Percentiles rank a stretch among this genome's conserved stretches.
phyloP scores from a whole-genome alignment of 2,329 filamentous ascomycete species.

The Raffaelea ambrosiae region DNA sequence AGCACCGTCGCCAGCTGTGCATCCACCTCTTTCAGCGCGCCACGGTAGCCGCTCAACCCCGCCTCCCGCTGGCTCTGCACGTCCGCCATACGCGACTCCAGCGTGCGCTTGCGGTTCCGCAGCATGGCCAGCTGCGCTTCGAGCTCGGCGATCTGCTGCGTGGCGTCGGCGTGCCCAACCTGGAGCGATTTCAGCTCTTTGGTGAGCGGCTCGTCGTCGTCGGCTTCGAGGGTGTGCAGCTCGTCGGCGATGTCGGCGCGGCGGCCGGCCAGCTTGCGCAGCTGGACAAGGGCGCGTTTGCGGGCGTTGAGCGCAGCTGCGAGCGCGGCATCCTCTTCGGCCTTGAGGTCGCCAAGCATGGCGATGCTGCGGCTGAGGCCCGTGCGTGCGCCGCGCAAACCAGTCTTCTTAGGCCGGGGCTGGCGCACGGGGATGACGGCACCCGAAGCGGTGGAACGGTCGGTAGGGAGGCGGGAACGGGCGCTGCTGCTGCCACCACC shows the following conservation, averaged over 20 bases:
- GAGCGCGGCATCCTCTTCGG: slow-evolving; percentile 57
- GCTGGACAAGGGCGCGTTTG: slow-evolving; percentile 47
- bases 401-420: slow-evolving; percentile 42
- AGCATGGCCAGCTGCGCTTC: slow-evolving; percentile 56
- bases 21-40: slow-evolving; percentile 59
- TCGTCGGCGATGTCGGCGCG: slow-evolving; percentile 40
- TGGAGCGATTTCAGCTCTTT: slow-evolving; percentile 53
- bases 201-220: slow-evolving; percentile 49
- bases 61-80: slow-evolving; percentile 59
- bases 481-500: neutral
- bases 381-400: slow-evolving; percentile 54
- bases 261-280: slow-evolving; percentile 44
- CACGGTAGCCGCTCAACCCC: slow-evolving; percentile 62
- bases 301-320: slow-evolving; percentile 47
- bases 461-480: slow-evolving; percentile 18
- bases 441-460: slow-evolving; percentile 26
- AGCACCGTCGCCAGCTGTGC: slow-evolving; percentile 52
- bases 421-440: slow-evolving; percentile 54
- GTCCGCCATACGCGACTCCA: slow-evolving; percentile 53
- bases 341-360: slow-evolving; percentile 56
- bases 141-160: slow-evolving; percentile 55
- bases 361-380: slow-evolving; percentile 56
- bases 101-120: slow-evolving; percentile 48
- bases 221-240: slow-evolving; percentile 44
- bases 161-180: slow-evolving; percentile 41